These are phyloP conservation scores for Diaporthe eres DNA, from an alignment of 2,329 filamentous ascomycete species.

Conservation along the genomic window DNA sequence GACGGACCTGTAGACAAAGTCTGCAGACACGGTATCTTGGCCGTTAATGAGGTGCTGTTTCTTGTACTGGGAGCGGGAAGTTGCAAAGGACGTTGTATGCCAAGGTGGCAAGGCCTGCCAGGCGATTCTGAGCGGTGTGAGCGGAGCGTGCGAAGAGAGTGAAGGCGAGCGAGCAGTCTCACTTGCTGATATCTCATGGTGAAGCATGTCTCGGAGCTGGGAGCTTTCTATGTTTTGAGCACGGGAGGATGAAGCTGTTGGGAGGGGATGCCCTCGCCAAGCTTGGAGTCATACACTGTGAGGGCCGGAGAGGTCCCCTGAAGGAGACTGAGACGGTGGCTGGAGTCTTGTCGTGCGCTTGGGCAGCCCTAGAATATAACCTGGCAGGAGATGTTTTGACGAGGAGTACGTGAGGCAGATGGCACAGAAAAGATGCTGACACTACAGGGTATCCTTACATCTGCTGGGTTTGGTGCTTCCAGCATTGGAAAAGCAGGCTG, in stretches of 20 bases:
- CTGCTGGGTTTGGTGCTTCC: not conserved
- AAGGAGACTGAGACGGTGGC: not conserved
- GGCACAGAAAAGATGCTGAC: not conserved
- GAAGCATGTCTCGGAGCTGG: no score
- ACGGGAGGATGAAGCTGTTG: not conserved
- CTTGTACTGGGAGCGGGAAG: not conserved
- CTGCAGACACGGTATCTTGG: not conserved
- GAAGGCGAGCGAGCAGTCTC: not conserved
- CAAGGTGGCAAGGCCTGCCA: not conserved
- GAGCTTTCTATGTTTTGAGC: not conserved
- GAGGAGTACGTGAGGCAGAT: not conserved
- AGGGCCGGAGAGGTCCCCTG: no score
- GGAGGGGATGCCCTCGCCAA: not conserved
- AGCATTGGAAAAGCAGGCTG: not conserved
- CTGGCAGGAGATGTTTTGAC: no score
- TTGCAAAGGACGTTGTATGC: not conserved
- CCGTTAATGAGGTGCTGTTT: no score
- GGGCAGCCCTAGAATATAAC: not conserved
- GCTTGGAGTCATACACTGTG: no score
- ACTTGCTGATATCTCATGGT: not conserved
- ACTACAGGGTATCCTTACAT: not conserved
- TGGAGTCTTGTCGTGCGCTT: not conserved
- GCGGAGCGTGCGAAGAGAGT: not conserved
- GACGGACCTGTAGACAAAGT: not conserved
- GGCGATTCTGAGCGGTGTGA: not conserved